phyloP scores from a whole-genome alignment of 805 yeast genomes.

The Nakazawaea pomicola region DNA sequence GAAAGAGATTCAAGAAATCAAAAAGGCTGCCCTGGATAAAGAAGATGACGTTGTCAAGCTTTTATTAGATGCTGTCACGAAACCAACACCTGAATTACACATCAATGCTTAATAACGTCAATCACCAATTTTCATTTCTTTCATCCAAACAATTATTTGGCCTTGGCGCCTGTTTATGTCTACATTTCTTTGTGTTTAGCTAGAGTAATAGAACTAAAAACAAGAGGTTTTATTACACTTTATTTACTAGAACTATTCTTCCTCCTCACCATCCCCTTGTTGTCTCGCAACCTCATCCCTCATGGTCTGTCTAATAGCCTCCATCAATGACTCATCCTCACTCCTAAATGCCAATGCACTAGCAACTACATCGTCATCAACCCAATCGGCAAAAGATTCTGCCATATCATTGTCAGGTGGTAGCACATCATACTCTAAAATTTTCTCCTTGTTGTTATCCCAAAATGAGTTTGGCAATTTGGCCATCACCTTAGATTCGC shows the following conservation, averaged over 20 bases:
- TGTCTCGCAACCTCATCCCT: conserved; percentile 4
- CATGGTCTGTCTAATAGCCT: conserved; percentile 12
- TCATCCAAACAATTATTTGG: background rate
- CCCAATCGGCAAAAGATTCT: conserved; percentile 35
- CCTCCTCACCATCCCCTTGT: background rate
- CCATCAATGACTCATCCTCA: conserved; percentile 24
- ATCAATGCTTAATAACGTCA: conserved; percentile 48
- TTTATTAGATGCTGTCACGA: conserved; percentile 72
- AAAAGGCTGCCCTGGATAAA: conserved; percentile 58
- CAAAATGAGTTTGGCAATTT: conserved; percentile 59
- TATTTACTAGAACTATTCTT: background rate
- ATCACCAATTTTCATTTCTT: background rate
- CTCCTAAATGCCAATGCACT: conserved; percentile 34
- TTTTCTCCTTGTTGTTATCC: conserved; percentile 55
- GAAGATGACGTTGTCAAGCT: conserved; percentile 64
- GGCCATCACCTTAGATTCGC: conserved; percentile 68
- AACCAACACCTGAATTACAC: conserved; percentile 81
- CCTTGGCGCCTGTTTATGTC: too few species aligned
- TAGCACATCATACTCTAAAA: conserved; percentile 65
- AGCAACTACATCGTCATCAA: conserved; percentile 42
- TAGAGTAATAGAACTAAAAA: too few species aligned
- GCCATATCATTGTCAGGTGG: conserved; percentile 54
- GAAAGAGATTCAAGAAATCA: conserved; percentile 61
- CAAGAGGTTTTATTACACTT: too few species aligned
- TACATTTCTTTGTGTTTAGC: too few species aligned